A percentile compares a stretch with the other conserved stretches of the same genome.
Evolutionary conservation across 768 basidiomycete genomes (phyloP).

Genomic region (Lactarius vividus): DNA sequence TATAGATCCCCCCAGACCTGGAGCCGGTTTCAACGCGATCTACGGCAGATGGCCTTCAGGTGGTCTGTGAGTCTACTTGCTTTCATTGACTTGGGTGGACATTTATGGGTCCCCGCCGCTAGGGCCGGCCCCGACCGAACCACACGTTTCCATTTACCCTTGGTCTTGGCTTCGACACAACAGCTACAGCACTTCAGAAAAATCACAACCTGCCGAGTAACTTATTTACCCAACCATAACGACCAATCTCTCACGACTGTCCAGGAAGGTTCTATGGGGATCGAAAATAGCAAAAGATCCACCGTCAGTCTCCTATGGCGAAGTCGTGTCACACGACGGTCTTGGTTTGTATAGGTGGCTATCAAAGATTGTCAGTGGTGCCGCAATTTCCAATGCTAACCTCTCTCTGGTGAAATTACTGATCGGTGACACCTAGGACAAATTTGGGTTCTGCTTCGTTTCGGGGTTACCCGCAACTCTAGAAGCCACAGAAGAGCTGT

Average conservation of each 20-base stretch:
- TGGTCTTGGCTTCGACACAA: conserved; percentile 80
- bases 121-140: conserved; percentile 54
- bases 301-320: conserved; percentile 69
- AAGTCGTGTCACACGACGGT: conserved; percentile 66
- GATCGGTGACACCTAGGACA: conserved; percentile 50
- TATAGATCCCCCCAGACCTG: conserved; percentile 74
- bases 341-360: conserved; percentile 78
- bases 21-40: conserved; percentile 57
- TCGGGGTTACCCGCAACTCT: conserved; percentile 75
- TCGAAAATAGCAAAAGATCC: conserved; percentile 69
- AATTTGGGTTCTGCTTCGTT: conserved; percentile 87
- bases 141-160: conserved; percentile 82
- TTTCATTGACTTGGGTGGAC: neutral
- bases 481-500: conserved; percentile 80
- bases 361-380: conserved; percentile 61
- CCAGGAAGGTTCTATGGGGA: conserved; percentile 78
- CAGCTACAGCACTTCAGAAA: conserved; percentile 67
- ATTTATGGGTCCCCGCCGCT: neutral
- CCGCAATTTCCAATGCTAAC: neutral
- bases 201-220: conserved; percentile 42
- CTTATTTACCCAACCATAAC: conserved; percentile 8
- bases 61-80: conserved; percentile 56
- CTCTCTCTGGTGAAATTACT: neutral
- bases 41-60: conserved; percentile 60
- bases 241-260: neutral